Evolutionary conservation across 805 yeast species (phyloP), one percentile per base, ranked within the genome.

Genomic region (Sungouiozyma ichnusensis): DNA sequence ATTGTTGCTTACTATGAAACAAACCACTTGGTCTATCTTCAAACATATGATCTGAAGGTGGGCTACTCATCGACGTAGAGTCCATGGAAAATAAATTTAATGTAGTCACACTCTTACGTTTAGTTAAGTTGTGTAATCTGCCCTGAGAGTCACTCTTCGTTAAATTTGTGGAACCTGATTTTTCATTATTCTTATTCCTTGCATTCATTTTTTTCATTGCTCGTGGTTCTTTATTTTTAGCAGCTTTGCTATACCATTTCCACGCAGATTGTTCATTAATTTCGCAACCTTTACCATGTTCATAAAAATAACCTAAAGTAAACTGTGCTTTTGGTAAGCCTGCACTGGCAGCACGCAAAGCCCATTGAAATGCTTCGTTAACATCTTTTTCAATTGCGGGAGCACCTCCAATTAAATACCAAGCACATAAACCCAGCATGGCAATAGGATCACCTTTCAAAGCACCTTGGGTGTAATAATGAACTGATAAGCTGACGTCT

Each of bases 291-390:
- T 86, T 77, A 1, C 97, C 97, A 55, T 78, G 74, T 47, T 86
- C 94, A 54, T 76, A 78, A 54, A 88, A 87, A 55, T 82, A 80
- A 19, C 88, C 95, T 35, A 86, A 66, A 0, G 94, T 82, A 58
- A 74, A 79, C 70, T 86, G 94, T 1, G 94, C 97, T 60, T 85
- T 85, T 4, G 85, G 73, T 32, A 73, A 69, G 14, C 85, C 85
- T 33, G 76, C 65, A 35, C 73, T 69, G 0, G 97, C 97, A 0
- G 97, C 90, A 48, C 85, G 71, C 41, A 75, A 66, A 1, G 97
- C 97, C 97, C 97, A 92, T 53, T 85, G 92, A 60, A 81, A 90
- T 1, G 97, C 94, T 62, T 88, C 96, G 41, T 66, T 73, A 42
- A 81, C 83, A 60, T 88, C 90, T 48, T 75, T 74, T 7, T 79